Base-by-base conservation (phyloP, 306 rosid genomes). In the Vigna reflexopilosa region DNA sequence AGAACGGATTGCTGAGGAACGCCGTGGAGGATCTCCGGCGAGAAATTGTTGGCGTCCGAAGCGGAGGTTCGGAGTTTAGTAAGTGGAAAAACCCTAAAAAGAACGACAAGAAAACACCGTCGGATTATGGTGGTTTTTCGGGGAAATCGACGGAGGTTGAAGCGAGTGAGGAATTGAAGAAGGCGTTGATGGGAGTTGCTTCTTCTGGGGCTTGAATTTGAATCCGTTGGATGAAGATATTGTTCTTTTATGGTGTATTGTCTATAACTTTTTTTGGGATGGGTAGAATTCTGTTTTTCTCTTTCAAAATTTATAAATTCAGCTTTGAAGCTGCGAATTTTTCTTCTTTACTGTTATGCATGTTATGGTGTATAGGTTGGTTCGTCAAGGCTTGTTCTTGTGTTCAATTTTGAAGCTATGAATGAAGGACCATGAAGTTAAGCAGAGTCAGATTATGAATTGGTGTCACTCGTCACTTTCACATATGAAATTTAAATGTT, bases 21-120 rank as follows among this genome's bases (percentile, higher is more conserved):
- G 90, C 97, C 2, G 87, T 95, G 77, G 98, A 92, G 47, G 93
- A 95, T 79, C 90, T 95, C 62, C 85, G 97, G 83, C 85, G 86
- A 26, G 96, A 92, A 50, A 77, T 93, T 1, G 19, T 71, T n/a
- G 80, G 79, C 6, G 14, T 24, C 0, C 61, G 78, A 16, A 38
- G 38, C 6, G 58, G 58, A 2, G 40, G 67, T 1, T 71, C 49
- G 0, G 86, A 80, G 57, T 63, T 78, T 61, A 59, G 30, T 1
- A 81, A 80, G 61, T 86, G 86, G 15, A 90, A 73, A 62, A 14
- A 2, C 70, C 38, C 40, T 13, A 90, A 87, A 11, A 84, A 67
- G 64, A 78, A 24, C 9, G 93, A 90, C 45, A 89, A 85, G 69
- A 88, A 83, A 70, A 14, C 49, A 13, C 1, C 51, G 6, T 62